Percentiles rank a stretch among this genome's conserved stretches.
Evolutionary conservation across 2,329 filamentous ascomycete species (phyloP).

Genomic region (Verticillium alfalfae): DNA sequence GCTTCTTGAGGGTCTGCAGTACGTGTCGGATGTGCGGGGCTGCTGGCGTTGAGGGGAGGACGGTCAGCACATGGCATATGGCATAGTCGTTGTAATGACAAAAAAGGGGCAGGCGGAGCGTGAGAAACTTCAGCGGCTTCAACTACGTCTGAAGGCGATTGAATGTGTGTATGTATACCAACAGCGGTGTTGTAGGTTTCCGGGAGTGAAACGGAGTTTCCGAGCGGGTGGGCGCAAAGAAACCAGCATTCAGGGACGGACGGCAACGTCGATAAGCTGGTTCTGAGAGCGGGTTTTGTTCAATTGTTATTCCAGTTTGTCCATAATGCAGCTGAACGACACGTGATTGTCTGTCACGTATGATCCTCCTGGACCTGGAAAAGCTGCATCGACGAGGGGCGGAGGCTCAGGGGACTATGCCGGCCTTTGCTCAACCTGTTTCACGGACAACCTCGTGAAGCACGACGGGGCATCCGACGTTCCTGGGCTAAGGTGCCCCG

Average conservation of each 20-base stretch:
- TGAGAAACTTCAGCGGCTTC: background rate
- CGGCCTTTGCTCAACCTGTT: background rate
- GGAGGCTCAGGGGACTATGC: background rate
- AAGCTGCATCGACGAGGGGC: too few species aligned
- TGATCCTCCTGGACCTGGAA: too few species aligned
- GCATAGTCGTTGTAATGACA: conserved; percentile 21
- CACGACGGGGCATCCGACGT: background rate
- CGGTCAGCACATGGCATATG: conserved; percentile 54
- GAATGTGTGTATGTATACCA: background rate
- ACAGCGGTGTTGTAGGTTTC: background rate
- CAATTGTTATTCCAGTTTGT: background rate
- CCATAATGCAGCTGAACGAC: background rate
- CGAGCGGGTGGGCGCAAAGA: background rate
- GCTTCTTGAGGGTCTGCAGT: conserved; percentile 88
- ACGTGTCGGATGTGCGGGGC: conserved; percentile 88
- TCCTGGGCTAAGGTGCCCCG: background rate
- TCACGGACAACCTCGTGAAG: background rate
- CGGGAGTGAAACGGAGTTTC: background rate
- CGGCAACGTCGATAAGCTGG: background rate
- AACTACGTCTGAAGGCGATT: background rate
- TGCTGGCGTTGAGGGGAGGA: conserved; percentile 78
- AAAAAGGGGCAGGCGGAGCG: background rate
- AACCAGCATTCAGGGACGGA: background rate
- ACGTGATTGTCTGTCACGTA: background rate
- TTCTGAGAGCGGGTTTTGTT: background rate